These are phyloP conservation scores for Tinospora cordifolia DNA, from an alignment of 164 flowering plant species.

Conservation along the genomic window DNA sequence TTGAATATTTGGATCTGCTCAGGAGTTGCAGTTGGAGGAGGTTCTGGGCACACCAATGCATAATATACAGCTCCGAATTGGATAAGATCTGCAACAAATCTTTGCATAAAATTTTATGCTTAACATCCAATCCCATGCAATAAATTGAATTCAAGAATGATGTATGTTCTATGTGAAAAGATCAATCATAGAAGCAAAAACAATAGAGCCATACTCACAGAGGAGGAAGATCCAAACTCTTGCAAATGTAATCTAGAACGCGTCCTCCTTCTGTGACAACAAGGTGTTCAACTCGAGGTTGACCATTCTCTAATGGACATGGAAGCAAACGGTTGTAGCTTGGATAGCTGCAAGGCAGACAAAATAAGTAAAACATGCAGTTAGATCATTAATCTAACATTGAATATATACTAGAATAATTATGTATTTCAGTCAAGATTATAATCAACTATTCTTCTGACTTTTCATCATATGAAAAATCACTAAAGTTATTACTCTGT, in stretches of 20 bases:
- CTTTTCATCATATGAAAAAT: too few species aligned
- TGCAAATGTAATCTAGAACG: slow-evolving; percentile 60
- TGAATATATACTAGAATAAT: not conserved
- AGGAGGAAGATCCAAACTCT: slow-evolving; percentile 69
- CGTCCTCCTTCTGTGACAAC: slow-evolving; percentile 78
- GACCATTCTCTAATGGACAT: slow-evolving; percentile 54
- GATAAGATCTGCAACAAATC: slow-evolving; percentile 95
- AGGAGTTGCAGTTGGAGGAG: slow-evolving; percentile 82
- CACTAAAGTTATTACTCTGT: too few species aligned
- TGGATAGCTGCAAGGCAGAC: slow-evolving; percentile 49
- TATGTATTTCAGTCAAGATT: not conserved
- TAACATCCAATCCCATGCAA: slow-evolving; percentile 16
- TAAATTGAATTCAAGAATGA: not conserved
- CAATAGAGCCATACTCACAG: slow-evolving; percentile 42
- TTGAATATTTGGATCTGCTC: slow-evolving; percentile 60
- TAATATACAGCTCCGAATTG: slow-evolving; percentile 92
- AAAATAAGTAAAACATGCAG: too few species aligned
- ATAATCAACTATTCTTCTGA: not conserved
- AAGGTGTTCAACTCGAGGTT: slow-evolving; percentile 83
- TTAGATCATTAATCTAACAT: too few species aligned
- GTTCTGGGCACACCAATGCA: slow-evolving; percentile 87
- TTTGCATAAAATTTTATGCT: slow-evolving; percentile 35
- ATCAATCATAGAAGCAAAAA: slow-evolving; percentile 1
- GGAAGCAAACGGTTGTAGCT: slow-evolving; percentile 77
- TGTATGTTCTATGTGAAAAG: not conserved